phyloP scores from a whole-genome alignment of 2,329 filamentous ascomycete species.

The Pseudogymnoascus sp. region DNA sequence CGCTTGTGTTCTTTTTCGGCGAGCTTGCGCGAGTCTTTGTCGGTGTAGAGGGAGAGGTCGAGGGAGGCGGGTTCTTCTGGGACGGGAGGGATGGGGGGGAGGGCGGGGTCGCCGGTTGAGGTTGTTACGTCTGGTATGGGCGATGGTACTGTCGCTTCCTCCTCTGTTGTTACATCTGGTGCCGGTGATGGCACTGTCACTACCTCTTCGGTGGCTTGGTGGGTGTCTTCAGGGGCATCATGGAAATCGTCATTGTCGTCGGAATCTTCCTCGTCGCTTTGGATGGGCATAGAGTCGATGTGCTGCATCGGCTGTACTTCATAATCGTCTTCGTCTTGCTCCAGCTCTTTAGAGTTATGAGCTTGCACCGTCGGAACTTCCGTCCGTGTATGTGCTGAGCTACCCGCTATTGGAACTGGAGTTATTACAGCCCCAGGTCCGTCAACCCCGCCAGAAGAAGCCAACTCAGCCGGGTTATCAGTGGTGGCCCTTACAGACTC shows the following conservation, averaged over 20 bases:
- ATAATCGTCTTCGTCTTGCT: slow-evolving; percentile 9
- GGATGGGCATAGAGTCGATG: slow-evolving; percentile 34
- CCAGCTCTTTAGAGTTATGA: neutral
- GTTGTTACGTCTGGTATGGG: neutral
- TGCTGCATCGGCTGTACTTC: slow-evolving; percentile 26
- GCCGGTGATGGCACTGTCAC: neutral
- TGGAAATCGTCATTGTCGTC: neutral
- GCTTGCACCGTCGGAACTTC: slow-evolving; percentile 17
- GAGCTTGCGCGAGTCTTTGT: slow-evolving; percentile 58
- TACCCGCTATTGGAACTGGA: neutral
- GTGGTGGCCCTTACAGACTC: slow-evolving; percentile 4
- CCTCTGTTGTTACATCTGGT: neutral
- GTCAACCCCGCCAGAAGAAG: neutral
- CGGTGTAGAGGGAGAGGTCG: slow-evolving; percentile 49
- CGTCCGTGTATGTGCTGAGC: neutral
- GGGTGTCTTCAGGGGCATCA: neutral
- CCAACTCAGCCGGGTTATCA: neutral
- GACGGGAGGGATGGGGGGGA: slow-evolving; percentile 41
- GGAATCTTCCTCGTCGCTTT: slow-evolving; percentile 22
- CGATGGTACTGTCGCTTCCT: neutral
- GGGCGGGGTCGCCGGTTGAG: slow-evolving; percentile 28
- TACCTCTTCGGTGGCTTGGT: neutral
- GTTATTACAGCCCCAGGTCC: neutral
- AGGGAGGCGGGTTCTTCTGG: slow-evolving; percentile 49
- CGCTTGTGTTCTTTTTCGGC: slow-evolving; percentile 61